Evolutionary conservation across 441 rosid species (phyloP), one percentile per base, ranked within the genome.

Genomic region (Erysimum cheiri): DNA sequence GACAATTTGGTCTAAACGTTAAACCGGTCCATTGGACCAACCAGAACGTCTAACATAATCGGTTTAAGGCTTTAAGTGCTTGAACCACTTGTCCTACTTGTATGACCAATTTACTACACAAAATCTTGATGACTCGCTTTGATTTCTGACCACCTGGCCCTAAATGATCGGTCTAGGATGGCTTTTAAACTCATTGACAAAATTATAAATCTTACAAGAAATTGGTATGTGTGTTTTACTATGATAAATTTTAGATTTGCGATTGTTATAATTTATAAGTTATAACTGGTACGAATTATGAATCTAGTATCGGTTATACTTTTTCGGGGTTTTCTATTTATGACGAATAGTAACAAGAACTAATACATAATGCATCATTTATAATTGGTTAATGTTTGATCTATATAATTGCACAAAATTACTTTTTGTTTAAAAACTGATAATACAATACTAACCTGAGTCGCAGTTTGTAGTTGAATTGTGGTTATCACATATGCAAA

Each of bases 391-490:
- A 22, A 14, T 43, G 9, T 47, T 17, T 47, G 6, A 19, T 8
- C 0, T 8, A 17, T 17, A 17, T 17, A 46, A 46, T n/a, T n/a
- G n/a, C n/a, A n/a, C n/a, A n/a, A n/a, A n/a, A n/a, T n/a, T n/a
- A n/a, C n/a, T n/a, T n/a, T n/a, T n/a, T n/a, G n/a, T n/a, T n/a
- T n/a, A n/a, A 12, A 6, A 33, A 15, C 1, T 33, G 8, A 66
- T 37, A 17, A 49, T 11, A 24, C 17, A 31, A 28, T 19, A 64
- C 67, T 56, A 13, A 81, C 93, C 93, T 46, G 90, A 82, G 41
- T 93, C 98, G 71, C 96, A 93, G 67, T 88, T 91, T 7, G 91
- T 85, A 1, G 97, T 86, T 68, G 97, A 87, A 75, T 93, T 93
- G 40, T 72, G 72, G 71, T 74, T 48, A 22, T 80, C 84, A 11